Percentiles rank a stretch among this genome's conserved stretches.
These are phyloP conservation scores for Escovopsis weberi DNA, from an alignment of 2,329 filamentous ascomycete genomes.

Conservation along the genomic window DNA sequence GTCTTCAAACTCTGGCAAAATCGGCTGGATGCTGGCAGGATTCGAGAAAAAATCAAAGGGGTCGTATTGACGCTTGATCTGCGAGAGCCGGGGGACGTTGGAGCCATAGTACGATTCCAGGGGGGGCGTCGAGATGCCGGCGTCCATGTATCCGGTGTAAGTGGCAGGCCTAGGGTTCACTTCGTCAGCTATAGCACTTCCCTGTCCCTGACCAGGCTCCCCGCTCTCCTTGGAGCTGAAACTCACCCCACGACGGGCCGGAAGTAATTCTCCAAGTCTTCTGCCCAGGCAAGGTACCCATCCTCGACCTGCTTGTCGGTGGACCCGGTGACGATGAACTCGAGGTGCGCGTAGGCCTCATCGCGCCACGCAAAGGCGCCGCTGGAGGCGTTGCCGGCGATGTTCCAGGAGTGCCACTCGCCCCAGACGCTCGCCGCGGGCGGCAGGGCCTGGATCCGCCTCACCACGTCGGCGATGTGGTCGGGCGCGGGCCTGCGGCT, in stretches of 20 bases:
- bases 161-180: constrained; percentile 3
- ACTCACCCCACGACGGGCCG: constrained; percentile 4
- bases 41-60: constrained; percentile 6
- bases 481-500: neutral
- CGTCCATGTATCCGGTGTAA: constrained; percentile 8
- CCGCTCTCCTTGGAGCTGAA: neutral
- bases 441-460: constrained; percentile 1
- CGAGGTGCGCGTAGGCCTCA: constrained; percentile 6
- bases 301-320: constrained; percentile 4
- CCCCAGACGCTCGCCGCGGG: constrained; percentile 2
- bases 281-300: constrained; percentile 1
- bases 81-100: constrained; percentile 3
- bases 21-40: constrained; percentile 2
- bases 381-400: constrained; percentile 1
- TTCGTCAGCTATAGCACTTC: neutral
- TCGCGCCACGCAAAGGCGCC: constrained; percentile 8
- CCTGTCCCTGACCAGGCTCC: neutral
- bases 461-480: constrained; percentile 1
- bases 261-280: constrained; percentile 2
- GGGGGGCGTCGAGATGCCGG: constrained; percentile 5
- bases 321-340: constrained; percentile 6
- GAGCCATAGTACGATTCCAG: constrained; percentile 6
- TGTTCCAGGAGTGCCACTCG: constrained; percentile 7
- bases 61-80: constrained; percentile 7
- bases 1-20: no score